These are phyloP conservation scores for Amanita subjunquillea DNA, from an alignment of 768 basidiomycete genomes.

Conservation along the genomic window DNA sequence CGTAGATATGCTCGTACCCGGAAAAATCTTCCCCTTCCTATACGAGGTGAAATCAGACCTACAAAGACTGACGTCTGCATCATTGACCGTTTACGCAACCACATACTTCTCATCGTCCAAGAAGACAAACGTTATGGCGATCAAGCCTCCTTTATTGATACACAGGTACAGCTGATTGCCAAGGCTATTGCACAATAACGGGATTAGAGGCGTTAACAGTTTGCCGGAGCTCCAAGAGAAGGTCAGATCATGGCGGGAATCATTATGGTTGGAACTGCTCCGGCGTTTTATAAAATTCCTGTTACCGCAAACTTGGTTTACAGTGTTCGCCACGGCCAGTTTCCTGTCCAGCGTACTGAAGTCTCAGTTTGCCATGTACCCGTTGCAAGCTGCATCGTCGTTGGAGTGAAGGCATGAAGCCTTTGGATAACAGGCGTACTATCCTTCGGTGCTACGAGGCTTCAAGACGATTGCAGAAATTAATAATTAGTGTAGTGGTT, in stretches of 20 bases:
- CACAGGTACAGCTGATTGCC: constrained; percentile 9
- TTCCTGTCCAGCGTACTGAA: constrained; percentile 9
- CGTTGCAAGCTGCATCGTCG: constrained; percentile 7
- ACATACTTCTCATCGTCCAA: no score
- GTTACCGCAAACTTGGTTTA: constrained; percentile 11
- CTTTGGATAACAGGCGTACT: no score
- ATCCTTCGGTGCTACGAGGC: no score
- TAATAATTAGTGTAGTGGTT: no score
- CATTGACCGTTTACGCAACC: no score
- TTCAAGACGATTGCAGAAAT: no score
- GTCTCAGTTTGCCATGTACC: constrained; percentile 5
- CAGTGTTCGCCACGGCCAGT: constrained; percentile 7
- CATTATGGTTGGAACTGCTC: neutral
- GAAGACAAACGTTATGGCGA: no score
- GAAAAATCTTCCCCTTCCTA: no score
- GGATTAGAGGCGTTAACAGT: neutral
- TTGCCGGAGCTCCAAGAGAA: neutral
- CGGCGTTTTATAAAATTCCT: constrained; percentile 15
- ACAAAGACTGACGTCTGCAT: no score
- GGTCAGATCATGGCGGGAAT: constrained; percentile 1
- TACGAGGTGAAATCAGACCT: no score
- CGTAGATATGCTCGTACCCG: no score
- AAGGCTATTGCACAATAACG: constrained; percentile 9
- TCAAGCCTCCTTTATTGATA: neutral
- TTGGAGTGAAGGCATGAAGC: constrained; percentile 5